Conservation (phyloP, 2,329 filamentous ascomycete genomes). For the Tolypocladium amazonense region DNA sequence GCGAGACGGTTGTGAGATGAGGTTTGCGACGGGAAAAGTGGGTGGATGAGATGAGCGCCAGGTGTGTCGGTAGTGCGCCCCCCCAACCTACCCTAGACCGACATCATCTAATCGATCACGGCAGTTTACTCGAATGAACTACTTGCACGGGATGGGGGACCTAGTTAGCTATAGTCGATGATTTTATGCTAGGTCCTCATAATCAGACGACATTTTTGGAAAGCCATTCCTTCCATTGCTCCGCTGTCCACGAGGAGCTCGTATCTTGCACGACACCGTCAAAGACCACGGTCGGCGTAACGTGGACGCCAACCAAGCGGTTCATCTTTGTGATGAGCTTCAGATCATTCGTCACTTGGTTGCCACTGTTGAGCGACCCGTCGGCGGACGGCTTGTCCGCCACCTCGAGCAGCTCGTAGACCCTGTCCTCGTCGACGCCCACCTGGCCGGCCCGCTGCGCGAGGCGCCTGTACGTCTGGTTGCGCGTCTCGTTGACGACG, state of each 20-base stretch:
- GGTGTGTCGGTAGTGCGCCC: too few species aligned
- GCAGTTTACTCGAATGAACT: too few species aligned
- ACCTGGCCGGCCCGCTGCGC: slow-evolving; percentile 60
- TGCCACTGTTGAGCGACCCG: slow-evolving; percentile 66
- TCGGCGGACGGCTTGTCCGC: slow-evolving; percentile 55
- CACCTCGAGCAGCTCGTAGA: slow-evolving; percentile 61
- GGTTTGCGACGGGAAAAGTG: background rate
- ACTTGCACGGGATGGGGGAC: too few species aligned
- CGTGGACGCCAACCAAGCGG: slow-evolving; percentile 72
- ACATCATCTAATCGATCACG: background rate
- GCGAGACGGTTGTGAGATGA: background rate
- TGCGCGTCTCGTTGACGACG: slow-evolving; percentile 75
- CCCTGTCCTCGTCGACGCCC: slow-evolving; percentile 58
- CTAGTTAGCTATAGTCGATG: background rate
- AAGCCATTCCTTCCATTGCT: slow-evolving; percentile 83
- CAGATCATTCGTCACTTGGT: slow-evolving; percentile 72
- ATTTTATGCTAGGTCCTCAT: background rate
- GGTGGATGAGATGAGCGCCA: background rate
- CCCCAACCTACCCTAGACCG: background rate
- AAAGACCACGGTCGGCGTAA: slow-evolving; percentile 83
- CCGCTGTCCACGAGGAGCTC: slow-evolving; percentile 64
- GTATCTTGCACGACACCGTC: slow-evolving; percentile 78
- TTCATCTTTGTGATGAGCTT: slow-evolving; percentile 77
- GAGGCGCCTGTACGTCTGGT: slow-evolving; percentile 71
- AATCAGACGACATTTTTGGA: slow-evolving; percentile 41